phyloP scores from a whole-genome alignment of 495 filamentous ascomycete species.

The Saxophila tyrrhenica region DNA sequence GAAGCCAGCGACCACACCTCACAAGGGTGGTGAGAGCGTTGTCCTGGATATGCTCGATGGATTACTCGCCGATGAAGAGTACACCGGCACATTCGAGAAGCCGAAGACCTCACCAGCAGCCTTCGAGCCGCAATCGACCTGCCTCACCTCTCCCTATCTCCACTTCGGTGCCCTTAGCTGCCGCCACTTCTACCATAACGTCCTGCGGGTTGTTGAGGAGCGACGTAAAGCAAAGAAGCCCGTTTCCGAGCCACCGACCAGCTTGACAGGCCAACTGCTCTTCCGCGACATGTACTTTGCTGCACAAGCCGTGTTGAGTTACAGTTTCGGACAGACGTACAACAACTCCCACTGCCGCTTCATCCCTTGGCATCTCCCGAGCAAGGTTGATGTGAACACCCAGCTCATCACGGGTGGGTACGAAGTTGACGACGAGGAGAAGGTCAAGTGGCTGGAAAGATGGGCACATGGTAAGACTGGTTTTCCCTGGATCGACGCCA shows the following conservation, averaged over 20 bases:
- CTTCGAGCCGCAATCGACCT: constrained; percentile 57
- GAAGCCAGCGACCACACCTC: constrained; percentile 42
- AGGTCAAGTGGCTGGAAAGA: constrained; percentile 50
- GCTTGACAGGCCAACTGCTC: constrained; percentile 54
- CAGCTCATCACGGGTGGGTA: constrained; percentile 40
- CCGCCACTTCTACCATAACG: constrained; percentile 57
- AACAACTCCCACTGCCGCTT: constrained; percentile 51
- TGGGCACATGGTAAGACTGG: constrained; percentile 56
- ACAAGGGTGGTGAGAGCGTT: constrained; percentile 50
- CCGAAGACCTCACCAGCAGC: constrained; percentile 58
- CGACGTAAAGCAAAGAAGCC: constrained; percentile 29
- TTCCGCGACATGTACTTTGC: constrained; percentile 72
- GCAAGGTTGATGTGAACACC: constrained; percentile 31
- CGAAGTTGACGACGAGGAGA: constrained; percentile 42
- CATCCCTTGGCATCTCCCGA: constrained; percentile 60
- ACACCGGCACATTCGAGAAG: constrained; percentile 58
- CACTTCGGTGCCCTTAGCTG: constrained; percentile 56
- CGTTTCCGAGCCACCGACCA: constrained; percentile 42
- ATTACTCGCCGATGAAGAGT: constrained; percentile 43
- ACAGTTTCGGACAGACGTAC: constrained; percentile 43
- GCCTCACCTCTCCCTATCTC: constrained; percentile 56
- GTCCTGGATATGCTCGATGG: constrained; percentile 41
- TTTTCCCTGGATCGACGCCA: constrained; percentile 63
- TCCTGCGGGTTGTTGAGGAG: constrained; percentile 41
- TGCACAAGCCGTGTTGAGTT: constrained; percentile 53